Evolutionary conservation across 768 basidiomycete species (phyloP), one percentile per base, ranked within the genome.

Genomic region (Lentinula boryana): DNA sequence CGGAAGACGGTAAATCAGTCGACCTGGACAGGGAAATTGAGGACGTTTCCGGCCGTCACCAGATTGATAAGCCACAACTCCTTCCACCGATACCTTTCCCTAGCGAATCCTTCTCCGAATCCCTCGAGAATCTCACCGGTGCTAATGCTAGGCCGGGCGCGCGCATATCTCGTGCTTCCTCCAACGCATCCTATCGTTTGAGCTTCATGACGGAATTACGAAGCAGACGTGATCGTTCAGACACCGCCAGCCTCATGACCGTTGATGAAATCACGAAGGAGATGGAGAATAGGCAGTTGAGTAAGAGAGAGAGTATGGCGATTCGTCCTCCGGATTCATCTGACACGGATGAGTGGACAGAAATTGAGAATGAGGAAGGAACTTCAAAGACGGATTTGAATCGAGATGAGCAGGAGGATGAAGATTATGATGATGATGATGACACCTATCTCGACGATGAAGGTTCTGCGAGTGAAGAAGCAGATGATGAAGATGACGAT

Each of bases 231-330:
- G 93, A 97, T 67, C 79, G 83, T 41, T 91, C 90, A 0, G 94
- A 96, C 68, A 93, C 93, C 7, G 93, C 92, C 4, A 94, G 91
- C 65, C 75, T 98, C 67, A 81, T 98, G 73, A 99, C 96, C 0
- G 92, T 99, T 23, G 96, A 99, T 68, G 94, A 99, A 74, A 97
- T 99, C 67, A 98, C 97, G 0, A 95, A 93, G 9, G 91, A 96
- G 68, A 91, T 99, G 7, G 96, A 85, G 68, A 92, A 85, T 66
- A 77, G 85, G 40, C 75, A 83, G 61, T 83, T 85, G 68, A 92
- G 86, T 67, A 78, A 84, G 46, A 75, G 83, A 60, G 84, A 80
- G 57, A 85, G 82, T 66, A 80, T 76, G 66, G 75, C 49, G 71
- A 4, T 52, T 27, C 53, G 50, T 12, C 16, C 68, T 10, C 65